These are phyloP conservation scores for Dipteronia sinensis DNA, from an alignment of 345 rosid species.

Conservation along the genomic window DNA sequence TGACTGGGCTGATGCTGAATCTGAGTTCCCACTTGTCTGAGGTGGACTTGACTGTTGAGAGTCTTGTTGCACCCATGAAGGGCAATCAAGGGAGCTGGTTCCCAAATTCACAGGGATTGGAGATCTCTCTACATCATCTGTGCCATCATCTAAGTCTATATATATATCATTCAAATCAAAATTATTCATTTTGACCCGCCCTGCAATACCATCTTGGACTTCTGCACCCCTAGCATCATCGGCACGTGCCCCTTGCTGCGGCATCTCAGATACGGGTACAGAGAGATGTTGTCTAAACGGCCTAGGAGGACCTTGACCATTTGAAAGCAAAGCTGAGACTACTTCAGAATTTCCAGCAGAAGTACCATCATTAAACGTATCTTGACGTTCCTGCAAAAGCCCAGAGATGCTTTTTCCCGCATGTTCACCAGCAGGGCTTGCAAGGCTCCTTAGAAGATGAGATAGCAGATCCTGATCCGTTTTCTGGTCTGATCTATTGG, in stretches of 20 bases:
- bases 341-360: conserved; percentile 50
- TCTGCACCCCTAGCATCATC: conserved; percentile 39
- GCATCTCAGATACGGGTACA: conserved; percentile 40
- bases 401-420: conserved; percentile 63
- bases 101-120: conserved; percentile 60
- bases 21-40: conserved; percentile 90
- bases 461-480: conserved; percentile 81
- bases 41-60: conserved; percentile 97
- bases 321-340: conserved; percentile 47
- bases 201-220: conserved; percentile 44
- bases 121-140: conserved; percentile 74
- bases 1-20: conserved; percentile 95
- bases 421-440: conserved; percentile 53
- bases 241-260: conserved; percentile 41
- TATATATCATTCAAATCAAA: conserved; percentile 92
- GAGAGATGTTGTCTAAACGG: conserved; percentile 43
- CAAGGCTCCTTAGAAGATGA: conserved; percentile 83
- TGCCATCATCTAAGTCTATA: conserved; percentile 81
- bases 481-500: conserved; percentile 60
- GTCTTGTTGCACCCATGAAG: conserved; percentile 78
- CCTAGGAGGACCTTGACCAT: conserved; percentile 49
- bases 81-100: conserved; percentile 73
- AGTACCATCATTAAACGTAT: conserved; percentile 45
- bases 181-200: conserved; percentile 66
- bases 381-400: conserved; percentile 66